Evolutionary conservation across 345 rosid genomes (phyloP), one percentile per base, ranked within the genome.

Genomic region (Litchi chinensis): DNA sequence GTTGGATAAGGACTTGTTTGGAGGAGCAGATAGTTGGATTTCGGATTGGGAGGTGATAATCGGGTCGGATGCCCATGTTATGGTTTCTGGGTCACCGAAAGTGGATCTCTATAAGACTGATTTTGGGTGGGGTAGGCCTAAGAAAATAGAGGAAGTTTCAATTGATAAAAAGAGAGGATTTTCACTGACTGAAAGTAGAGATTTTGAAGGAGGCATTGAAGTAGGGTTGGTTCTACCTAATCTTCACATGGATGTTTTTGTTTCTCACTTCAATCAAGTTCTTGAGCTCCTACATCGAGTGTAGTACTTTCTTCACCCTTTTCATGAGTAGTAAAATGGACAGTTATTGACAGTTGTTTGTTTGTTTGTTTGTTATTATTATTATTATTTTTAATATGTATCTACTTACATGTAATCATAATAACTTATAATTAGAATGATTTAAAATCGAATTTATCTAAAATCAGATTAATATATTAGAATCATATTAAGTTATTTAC

Each of bases 51-150:
- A 76, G 37, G 86, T 52, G 13, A 21, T 84, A 8, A 13, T 54
- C 11, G 86, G 80, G 52, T 76, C 83, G 73, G 80, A 60, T 37
- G 26, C 46, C 19, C 76, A 81, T 11, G 57, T 83, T 6, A 12
- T 71, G 22, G 71, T 80, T 10, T 48, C 77, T 0, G 92, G 92
- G 16, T 87, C 86, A 12, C 92, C 92, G 0, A 89, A 85, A 24
- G 46, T 88, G 77, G 79, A 56, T 10, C 74, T 86, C 6, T 86
- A 86, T 10, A 78, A 59, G 11, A 77, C 81, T 12, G 84, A 88
- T 75, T 90, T 88, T 26, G 91, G 93, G 57, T 86, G 88, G 89
- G 88, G 91, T 2, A 78, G 79, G 75, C 87, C 91, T 0, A 57
- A 26, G 74, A 88, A 83, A 79, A 82, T 82, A 22, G 91, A 88